phyloP scores from a whole-genome alignment of 441 rosid species.

The Adansonia rubrostipa region DNA sequence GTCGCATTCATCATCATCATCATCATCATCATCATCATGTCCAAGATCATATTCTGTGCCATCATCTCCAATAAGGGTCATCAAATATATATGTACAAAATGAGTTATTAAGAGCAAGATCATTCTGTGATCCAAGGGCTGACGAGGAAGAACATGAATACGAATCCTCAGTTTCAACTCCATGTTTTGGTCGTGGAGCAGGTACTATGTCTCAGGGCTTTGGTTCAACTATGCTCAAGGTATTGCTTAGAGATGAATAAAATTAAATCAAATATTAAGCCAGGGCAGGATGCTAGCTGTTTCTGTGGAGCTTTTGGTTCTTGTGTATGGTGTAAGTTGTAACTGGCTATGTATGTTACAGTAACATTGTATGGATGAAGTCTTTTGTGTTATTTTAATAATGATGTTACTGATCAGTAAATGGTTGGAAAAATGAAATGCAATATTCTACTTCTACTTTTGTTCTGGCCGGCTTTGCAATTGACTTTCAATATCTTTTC shows the following conservation, averaged over 20 bases:
- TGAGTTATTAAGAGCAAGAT: slow-evolving; percentile 31
- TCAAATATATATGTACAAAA: slow-evolving; percentile 20
- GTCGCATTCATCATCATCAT: slow-evolving; percentile 33
- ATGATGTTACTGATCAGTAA: background rate
- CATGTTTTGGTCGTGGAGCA: slow-evolving; percentile 38
- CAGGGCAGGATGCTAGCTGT: too few species aligned
- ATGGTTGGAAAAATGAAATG: slow-evolving; percentile 16
- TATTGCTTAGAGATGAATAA: slow-evolving; percentile 36
- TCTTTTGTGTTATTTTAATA: background rate
- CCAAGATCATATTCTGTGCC: slow-evolving; percentile 26
- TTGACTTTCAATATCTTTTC: background rate
- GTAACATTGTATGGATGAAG: background rate
- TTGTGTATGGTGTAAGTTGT: background rate
- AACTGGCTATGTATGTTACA: slow-evolving; percentile 3
- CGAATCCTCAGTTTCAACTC: slow-evolving; percentile 31
- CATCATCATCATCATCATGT: slow-evolving; percentile 31
- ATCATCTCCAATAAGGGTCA: slow-evolving; percentile 35
- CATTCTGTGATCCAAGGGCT: slow-evolving; percentile 31
- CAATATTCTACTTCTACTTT: slow-evolving; percentile 8
- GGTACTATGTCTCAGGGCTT: slow-evolving; percentile 41
- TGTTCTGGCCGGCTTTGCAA: background rate
- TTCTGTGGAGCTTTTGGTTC: slow-evolving; percentile 6
- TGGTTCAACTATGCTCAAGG: slow-evolving; percentile 48
- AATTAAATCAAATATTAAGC: background rate
- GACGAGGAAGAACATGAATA: slow-evolving; percentile 25